Evolutionary conservation across 176 grass and related monocot species (phyloP).

Genomic region (Puccinellia tenuiflora): DNA sequence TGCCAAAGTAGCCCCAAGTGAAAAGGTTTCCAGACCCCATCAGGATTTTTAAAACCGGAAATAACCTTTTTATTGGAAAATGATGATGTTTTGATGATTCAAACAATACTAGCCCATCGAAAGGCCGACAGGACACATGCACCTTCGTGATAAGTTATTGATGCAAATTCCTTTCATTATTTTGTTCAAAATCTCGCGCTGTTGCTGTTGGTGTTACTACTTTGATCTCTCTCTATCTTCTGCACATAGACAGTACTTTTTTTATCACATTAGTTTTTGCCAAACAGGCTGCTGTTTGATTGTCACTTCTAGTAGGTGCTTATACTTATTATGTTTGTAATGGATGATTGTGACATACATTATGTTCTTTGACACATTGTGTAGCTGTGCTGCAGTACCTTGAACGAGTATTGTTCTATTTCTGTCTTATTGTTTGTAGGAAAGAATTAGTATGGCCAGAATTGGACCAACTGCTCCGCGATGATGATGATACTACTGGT

Average conservation of each 20-base stretch:
- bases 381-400: background rate
- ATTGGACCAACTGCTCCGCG: conserved; percentile 69
- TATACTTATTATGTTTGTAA: background rate
- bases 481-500: conserved; percentile 59
- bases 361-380: background rate
- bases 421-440: conserved; percentile 43
- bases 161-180: background rate
- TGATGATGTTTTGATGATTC: background rate
- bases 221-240: background rate
- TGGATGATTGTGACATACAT: background rate
- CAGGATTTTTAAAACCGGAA: background rate
- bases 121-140: background rate
- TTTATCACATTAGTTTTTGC: background rate
- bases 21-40: background rate
- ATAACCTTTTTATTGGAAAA: background rate
- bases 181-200: background rate
- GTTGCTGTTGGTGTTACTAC: background rate
- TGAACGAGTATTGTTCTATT: background rate
- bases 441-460: conserved; percentile 92
- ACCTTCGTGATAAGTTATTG: background rate
- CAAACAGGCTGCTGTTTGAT: background rate
- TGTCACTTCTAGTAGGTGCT: background rate
- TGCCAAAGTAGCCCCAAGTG: background rate
- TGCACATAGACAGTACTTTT: background rate
- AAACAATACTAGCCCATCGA: background rate